Base-by-base conservation (phyloP, 176 grass and related monocot genomes). In the Rhynchospora tenuis region DNA sequence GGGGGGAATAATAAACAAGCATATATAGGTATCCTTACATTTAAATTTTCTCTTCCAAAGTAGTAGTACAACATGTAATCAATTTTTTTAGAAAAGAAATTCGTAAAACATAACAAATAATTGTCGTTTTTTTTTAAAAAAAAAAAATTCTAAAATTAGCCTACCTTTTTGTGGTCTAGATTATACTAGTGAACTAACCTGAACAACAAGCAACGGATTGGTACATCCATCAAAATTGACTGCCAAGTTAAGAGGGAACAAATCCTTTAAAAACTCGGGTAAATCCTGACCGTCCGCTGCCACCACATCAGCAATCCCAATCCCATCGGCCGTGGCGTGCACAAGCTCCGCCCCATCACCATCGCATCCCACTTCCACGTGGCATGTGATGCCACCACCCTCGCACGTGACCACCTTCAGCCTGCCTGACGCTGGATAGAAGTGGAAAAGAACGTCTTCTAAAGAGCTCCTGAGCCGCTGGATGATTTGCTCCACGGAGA, bases 351-450 rank as follows among this genome's bases (percentile, higher is more conserved):
- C 89, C 16, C 89, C 89, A 47, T 94, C 74, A 3, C 84, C 78
- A 61, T 19, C 45, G 79, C 91, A 88, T 46, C 90, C 88, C 64
- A 91, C 61, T 24, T 44, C 85, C 22, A 90, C 67, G 0, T 76
- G 89, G 66, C 79, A 73, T 13, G 60, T 73, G 1, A 69, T n/a
- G 7, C 19, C 0, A 6, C 4, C 78, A n/a, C 89, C 86, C 13
- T 0, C 65, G 51, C 60, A 78, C 2, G 79, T 60, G 0, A 90
- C 64, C 0, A 79, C 77, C 43, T 26, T 27, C 23, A 95, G 56
- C 43, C 90, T 86, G 15, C 93, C 93, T 62, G 93, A 86, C 52
- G 92, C 78, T 57, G 88, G 93, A 81, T 92, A 95, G 58, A 90
- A 95, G 59, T 26, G 4, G 57, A 0, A 16, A 33, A 92, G 90